Evolutionary conservation across 805 yeast genomes (phyloP).

Genomic region (Kodamaea nitidulidarum): DNA sequence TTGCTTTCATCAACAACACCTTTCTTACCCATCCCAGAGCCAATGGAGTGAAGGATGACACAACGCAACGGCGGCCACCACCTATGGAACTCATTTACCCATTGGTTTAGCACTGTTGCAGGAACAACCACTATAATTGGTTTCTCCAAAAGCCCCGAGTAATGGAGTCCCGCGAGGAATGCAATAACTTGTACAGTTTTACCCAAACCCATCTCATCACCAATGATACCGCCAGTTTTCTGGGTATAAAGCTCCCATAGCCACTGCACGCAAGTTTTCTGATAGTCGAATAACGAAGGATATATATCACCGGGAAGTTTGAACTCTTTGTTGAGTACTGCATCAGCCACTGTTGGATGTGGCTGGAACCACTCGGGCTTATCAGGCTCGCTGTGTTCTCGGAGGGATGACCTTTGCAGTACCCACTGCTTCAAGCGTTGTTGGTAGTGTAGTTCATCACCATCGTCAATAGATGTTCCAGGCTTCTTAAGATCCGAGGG

Average conservation of each 20-base stretch:
- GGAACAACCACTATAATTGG: slow-evolving; percentile 92
- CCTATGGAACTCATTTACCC: slow-evolving; percentile 93
- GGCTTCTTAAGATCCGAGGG: slow-evolving; percentile 1
- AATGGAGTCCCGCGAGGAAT: slow-evolving; percentile 85
- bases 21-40: slow-evolving; percentile 64
- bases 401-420: slow-evolving; percentile 42
- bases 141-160: slow-evolving; percentile 65
- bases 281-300: slow-evolving; percentile 84
- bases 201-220: slow-evolving; percentile 98
- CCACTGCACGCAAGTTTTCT: slow-evolving; percentile 97
- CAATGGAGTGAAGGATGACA: slow-evolving; percentile 85
- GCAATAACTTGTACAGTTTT: slow-evolving; percentile 92
- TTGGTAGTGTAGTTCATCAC: slow-evolving; percentile 65
- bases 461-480: slow-evolving; percentile 59
- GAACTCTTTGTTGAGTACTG: slow-evolving; percentile 64
- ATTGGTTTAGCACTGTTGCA: slow-evolving; percentile 91
- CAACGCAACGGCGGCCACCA: slow-evolving; percentile 98
- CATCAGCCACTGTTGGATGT: slow-evolving; percentile 76
- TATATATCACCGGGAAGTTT: slow-evolving; percentile 87
- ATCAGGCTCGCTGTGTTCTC: slow-evolving; percentile 25
- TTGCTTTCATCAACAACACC: slow-evolving; percentile 31
- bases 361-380: slow-evolving; percentile 63
- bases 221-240: slow-evolving; percentile 89
- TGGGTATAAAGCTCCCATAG: slow-evolving; percentile 90
- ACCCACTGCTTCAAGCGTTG: slow-evolving; percentile 61